Evolutionary conservation across 106 monocot genomes (phyloP), one percentile per base, ranked within the genome.

Genomic region (Acanthochlamys bracteata): DNA sequence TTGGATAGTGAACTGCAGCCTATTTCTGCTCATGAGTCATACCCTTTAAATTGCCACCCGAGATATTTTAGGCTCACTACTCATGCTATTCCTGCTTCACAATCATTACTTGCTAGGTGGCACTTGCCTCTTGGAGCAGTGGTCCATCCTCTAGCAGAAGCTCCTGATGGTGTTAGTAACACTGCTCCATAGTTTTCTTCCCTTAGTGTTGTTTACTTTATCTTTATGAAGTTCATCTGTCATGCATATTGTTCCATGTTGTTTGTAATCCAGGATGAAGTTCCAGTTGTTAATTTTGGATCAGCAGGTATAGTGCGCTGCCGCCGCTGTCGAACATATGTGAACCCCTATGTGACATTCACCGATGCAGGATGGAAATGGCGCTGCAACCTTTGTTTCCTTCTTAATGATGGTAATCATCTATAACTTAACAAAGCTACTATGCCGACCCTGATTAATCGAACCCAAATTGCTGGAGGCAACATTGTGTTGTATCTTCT

Each of bases 241-340:
- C 17, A 25, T 51, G 26, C 55, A 24, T 67, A 59, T 1, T 22
- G 16, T 10, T 10, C 22, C 51, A 15, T 55, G 22, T 10, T 55
- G 33, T 60, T 23, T 62, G n/a, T 71, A 64, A 66, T 67, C 47
- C 63, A 98, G 96, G 91, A 91, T 65, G 87, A 90, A 71, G 98
- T 98, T 39, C 98, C 88, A 41, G 71, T 98, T 67, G 74, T 98
- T 41, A 98, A 98, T 80, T 98, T 98, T 78, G 92, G 98, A 61
- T 25, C 80, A 52, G 77, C 83, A 59, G 98, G 98, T 60, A 75
- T 98, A 57, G 66, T 98, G 55, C 80, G 96, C 11, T 98, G 96
- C 62, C 79, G 91, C 61, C 82, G 91, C 68, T 98, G 91, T 52
- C 88, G 98, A 10, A 91, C 88, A 42, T 98, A 98, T 65, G 55